These are phyloP conservation scores for Circinella umbellata DNA, from an alignment of 371 early-diverging fungal species.

Conservation along the genomic window DNA sequence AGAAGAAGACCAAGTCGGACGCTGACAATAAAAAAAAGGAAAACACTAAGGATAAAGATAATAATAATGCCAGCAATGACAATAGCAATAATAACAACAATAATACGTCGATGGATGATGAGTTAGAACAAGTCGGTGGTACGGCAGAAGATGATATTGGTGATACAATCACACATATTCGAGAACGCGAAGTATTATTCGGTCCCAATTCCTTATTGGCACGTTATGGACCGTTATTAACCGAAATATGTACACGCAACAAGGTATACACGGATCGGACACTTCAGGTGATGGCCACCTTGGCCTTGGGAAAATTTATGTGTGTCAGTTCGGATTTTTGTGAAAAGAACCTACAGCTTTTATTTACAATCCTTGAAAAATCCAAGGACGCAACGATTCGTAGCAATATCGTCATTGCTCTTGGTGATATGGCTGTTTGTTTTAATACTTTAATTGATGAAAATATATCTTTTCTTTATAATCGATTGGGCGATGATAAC, in stretches of 20 bases:
- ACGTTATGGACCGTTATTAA: slow-evolving; percentile 82
- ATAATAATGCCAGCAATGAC: no score
- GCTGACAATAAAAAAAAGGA: slow-evolving; percentile 31
- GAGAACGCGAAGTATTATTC: slow-evolving; percentile 91
- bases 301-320: slow-evolving; percentile 94
- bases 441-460: slow-evolving; percentile 95
- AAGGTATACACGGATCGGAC: slow-evolving; percentile 76
- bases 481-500: slow-evolving; percentile 83
- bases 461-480: slow-evolving; percentile 91
- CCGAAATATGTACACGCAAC: slow-evolving; percentile 82
- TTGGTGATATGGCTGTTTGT: slow-evolving; percentile 96
- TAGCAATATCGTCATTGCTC: slow-evolving; percentile 90
- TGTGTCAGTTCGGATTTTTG: slow-evolving; percentile 94
- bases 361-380: slow-evolving; percentile 89
- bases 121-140: slow-evolving; percentile 90
- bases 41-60: no score
- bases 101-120: slow-evolving; percentile 59
- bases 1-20: slow-evolving; percentile 54
- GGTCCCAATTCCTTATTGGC: slow-evolving; percentile 78
- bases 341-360: slow-evolving; percentile 87
- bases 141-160: slow-evolving; percentile 94
- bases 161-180: slow-evolving; percentile 81
- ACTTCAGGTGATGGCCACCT: slow-evolving; percentile 82
- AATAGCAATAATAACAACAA: slow-evolving; percentile 9
- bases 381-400: slow-evolving; percentile 80